Evolutionary conservation across 805 yeast species (phyloP), one percentile per base, ranked within the genome.

Genomic region (Tetrapisispora fleetii): DNA sequence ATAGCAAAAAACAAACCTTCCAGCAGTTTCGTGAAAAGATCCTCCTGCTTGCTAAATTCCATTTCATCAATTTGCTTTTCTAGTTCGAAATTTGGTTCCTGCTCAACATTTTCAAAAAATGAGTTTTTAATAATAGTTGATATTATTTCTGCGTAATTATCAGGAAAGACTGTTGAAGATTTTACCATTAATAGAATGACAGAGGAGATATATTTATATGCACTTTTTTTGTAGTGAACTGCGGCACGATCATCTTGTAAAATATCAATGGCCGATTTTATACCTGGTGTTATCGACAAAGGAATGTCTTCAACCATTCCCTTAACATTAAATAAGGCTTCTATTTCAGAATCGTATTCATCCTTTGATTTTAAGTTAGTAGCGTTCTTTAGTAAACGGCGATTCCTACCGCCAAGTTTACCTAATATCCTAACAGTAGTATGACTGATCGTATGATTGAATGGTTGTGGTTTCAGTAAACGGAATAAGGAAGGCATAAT

Each of bases 361-460:
- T 77, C 71, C 50, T 75, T 75, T 0, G 78, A 67, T 43, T 73
- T 70, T 55, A 93, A 69, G 49, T 85, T 83, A 40, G 77, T 69
- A 37, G 90, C 88, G 2, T 95, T 84, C 49, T 79, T 80, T 57
- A 93, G 74, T 61, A 88, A 87, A 46, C 83, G 81, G 56, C 96
- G 81, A 58, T 93, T 93, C 60, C 99, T 78, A 1, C 99, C 99
- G 37, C 99, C 99, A 17, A 93, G 71, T 62, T 95, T 93, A 45
- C 99, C 99, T 46, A 93, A 70, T 37, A 93, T 88, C 52, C 98
- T 75, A 48, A 93, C 81, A 0, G 98, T 90, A 0, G 96, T 88
- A 62, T 93, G 99, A 17, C 96, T 84, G 55, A 90, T 96, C 54
- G 88, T 95, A 57, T 93, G 98, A 55, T 85, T 87, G 62, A 88